Evolutionary conservation across 257 asterid species (phyloP).

Genomic region (Capsicum baccatum): DNA sequence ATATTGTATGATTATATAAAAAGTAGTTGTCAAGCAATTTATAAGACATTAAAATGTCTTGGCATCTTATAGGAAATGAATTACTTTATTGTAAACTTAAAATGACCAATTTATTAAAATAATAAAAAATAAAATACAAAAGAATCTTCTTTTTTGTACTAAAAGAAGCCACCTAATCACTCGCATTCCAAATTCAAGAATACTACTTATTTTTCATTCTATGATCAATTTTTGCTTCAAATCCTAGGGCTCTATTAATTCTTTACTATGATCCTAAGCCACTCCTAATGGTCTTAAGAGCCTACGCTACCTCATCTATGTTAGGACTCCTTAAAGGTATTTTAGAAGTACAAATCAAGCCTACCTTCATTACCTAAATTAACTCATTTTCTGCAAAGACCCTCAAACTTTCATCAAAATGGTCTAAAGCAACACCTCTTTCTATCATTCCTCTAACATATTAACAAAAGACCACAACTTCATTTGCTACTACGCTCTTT

Average conservation of each 20-base stretch:
- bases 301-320: conserved; percentile 93
- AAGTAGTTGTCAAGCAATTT: not conserved
- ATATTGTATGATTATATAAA: not conserved
- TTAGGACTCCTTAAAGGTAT: conserved; percentile 74
- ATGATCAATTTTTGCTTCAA: conserved; percentile 20
- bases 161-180: conserved; percentile 5
- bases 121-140: conserved; percentile 57
- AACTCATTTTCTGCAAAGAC: conserved; percentile 77
- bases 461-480: conserved; percentile 79
- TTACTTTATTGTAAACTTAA: conserved; percentile 47
- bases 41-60: conserved; percentile 16
- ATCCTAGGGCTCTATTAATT: not conserved
- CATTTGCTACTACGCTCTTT: conserved; percentile 59
- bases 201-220: not conserved
- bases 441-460: conserved; percentile 70
- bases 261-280: conserved; percentile 53
- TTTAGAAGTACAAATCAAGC: conserved; percentile 78
- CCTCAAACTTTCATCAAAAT: conserved; percentile 69
- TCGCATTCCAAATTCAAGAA: not conserved
- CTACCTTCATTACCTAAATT: conserved; percentile 86
- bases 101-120: conserved; percentile 39
- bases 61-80: conserved; percentile 31
- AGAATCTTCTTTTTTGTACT: conserved; percentile 50
- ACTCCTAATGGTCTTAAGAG: conserved; percentile 82
- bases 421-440: conserved; percentile 62